Evolutionary conservation across 139 green algal genomes (phyloP).

Genomic region (Gonium pectorale): DNA sequence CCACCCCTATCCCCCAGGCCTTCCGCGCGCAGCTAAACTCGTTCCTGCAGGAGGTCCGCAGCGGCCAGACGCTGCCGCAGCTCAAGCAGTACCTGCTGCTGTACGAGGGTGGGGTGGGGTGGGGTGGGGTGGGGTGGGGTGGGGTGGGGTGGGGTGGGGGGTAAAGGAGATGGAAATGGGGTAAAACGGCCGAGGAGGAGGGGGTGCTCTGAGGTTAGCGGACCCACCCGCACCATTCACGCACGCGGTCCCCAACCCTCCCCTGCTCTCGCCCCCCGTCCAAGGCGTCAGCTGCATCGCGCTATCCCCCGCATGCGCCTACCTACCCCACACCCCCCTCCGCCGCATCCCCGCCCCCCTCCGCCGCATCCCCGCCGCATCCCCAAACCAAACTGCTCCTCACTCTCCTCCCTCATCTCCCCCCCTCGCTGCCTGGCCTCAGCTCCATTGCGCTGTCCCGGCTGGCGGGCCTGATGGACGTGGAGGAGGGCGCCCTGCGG

Average conservation of each 20-base stretch:
- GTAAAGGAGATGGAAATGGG: too few relatives aligned
- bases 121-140: neutral
- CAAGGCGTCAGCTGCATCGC: too few relatives aligned
- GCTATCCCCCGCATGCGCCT: too few relatives aligned
- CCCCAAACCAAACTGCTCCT: too few relatives aligned
- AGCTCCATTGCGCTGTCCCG: conserved; percentile 86
- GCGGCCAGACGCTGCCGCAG: conserved; percentile 56
- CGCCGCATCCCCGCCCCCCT: neutral
- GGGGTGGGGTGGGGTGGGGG: too few relatives aligned
- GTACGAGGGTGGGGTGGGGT: conserved; percentile 67
- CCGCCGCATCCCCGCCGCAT: too few relatives aligned
- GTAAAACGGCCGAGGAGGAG: too few relatives aligned
- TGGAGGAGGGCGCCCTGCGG: conserved; percentile 75
- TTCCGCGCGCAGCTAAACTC: conserved; percentile 91
- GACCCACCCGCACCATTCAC: too few relatives aligned
- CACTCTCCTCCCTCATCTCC: neutral
- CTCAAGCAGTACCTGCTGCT: conserved; percentile 93
- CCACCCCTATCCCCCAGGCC: conserved; percentile 61
- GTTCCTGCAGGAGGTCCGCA: conserved; percentile 81
- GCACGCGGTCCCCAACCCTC: too few relatives aligned
- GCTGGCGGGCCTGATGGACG: conserved; percentile 91
- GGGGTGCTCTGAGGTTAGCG: too few relatives aligned
- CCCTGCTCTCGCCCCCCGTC: too few relatives aligned
- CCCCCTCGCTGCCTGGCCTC: neutral
- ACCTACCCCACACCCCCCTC: too few relatives aligned